phyloP scores from a whole-genome alignment of 139 green algal species.

The Chlorella sp. region DNA sequence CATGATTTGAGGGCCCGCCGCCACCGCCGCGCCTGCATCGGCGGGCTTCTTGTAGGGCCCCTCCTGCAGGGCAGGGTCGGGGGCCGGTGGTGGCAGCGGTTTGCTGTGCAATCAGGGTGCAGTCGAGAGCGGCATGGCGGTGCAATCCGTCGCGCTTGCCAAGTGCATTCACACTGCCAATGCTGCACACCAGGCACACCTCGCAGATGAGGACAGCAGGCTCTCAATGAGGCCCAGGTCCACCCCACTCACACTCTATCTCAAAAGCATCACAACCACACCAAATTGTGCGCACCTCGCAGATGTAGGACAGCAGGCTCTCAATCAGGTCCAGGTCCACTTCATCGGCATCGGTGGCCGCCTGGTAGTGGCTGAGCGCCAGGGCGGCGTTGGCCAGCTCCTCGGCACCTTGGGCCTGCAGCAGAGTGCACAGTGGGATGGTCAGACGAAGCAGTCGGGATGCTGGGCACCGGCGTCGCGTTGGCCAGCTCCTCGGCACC shows the following conservation, averaged over 20 bases:
- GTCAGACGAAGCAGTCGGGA: too few species aligned
- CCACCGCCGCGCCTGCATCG: neutral
- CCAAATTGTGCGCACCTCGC: neutral
- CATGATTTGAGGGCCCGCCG: constrained; percentile 12
- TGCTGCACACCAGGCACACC: too few species aligned
- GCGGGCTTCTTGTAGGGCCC: constrained; percentile 3
- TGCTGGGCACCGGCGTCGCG: too few species aligned
- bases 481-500: too few species aligned
- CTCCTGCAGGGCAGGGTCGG: constrained; percentile 31
- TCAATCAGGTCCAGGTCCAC: constrained; percentile 63
- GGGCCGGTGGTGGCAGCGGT: too few species aligned
- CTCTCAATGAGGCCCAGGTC: neutral
- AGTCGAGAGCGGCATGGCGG: neutral
- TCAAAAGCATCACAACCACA: neutral
- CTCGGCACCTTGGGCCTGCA: constrained; percentile 20
- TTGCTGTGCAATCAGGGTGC: too few species aligned
- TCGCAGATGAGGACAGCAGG: neutral
- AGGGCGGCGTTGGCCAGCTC: constrained; percentile 42
- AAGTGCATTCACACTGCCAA: too few species aligned
- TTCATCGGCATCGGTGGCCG: constrained; percentile 58
- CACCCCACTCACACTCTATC: neutral
- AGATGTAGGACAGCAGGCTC: constrained; percentile 54
- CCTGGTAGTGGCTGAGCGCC: constrained; percentile 53
- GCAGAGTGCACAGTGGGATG: too few species aligned
- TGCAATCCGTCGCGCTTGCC: too few species aligned